Evolutionary conservation across 306 rosid species (phyloP).

Genomic region (Trifolium subterraneum): DNA sequence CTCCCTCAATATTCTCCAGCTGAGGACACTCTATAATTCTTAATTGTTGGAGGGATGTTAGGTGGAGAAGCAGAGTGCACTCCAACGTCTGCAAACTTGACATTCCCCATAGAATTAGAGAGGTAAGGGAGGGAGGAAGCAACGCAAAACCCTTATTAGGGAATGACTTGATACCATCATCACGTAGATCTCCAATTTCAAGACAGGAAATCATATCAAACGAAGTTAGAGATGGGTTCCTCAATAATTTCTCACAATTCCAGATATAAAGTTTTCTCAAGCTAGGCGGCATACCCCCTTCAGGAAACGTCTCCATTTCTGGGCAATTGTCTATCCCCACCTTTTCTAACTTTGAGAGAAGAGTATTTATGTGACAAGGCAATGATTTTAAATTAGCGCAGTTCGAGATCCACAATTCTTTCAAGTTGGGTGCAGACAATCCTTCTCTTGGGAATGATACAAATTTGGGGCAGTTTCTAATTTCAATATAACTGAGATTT

Average conservation of each 20-base stretch:
- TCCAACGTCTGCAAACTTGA: slow-evolving; percentile 7
- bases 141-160: neutral
- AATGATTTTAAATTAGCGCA: neutral
- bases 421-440: neutral
- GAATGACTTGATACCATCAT: neutral
- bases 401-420: accelerated
- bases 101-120: accelerated
- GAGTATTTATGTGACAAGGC: slow-evolving; percentile 6
- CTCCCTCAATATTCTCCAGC: neutral
- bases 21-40: accelerated
- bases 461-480: neutral
- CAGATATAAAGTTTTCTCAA: neutral
- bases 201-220: neutral
- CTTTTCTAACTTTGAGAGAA: neutral
- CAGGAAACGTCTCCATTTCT: neutral
- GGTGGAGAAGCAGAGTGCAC: neutral
- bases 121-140: slow-evolving; percentile 20
- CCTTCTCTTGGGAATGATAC: neutral
- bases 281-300: neutral
- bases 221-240: neutral
- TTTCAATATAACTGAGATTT: accelerated
- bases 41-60: neutral
- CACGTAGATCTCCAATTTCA: neutral
- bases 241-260: neutral
- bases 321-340: accelerated